Conservation (phyloP, 176 grass and related monocot genomes). For the Hsuehochloa calcarea region DNA sequence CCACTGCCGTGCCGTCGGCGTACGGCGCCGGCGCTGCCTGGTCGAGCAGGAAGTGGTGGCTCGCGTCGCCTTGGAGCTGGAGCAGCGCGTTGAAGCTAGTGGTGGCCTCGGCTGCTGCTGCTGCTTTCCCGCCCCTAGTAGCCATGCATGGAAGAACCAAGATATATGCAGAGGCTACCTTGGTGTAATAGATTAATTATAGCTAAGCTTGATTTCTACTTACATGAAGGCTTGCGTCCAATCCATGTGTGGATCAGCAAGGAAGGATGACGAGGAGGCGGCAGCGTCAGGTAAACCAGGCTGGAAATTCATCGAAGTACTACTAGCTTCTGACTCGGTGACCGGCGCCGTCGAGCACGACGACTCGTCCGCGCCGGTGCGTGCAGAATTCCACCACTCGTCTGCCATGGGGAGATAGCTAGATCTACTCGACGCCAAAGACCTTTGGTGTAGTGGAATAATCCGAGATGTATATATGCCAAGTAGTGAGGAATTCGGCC, state of each 20-base stretch:
- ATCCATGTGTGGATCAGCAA: slow-evolving; percentile 24
- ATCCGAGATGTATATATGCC: neutral
- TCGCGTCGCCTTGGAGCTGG: slow-evolving; percentile 30
- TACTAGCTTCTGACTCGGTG: neutral
- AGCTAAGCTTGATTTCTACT: neutral
- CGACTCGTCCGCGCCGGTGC: slow-evolving; percentile 10
- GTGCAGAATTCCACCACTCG: slow-evolving; percentile 34
- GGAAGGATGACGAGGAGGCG: neutral
- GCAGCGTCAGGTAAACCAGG: neutral
- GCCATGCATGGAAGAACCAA: neutral
- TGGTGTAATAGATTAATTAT: neutral
- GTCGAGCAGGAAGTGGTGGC: slow-evolving; percentile 32
- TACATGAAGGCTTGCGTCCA: slow-evolving; percentile 45
- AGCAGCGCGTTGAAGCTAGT: slow-evolving; percentile 36
- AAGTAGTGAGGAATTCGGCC: neutral
- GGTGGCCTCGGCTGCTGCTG: neutral
- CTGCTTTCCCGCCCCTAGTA: slow-evolving; percentile 7
- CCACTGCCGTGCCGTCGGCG: neutral
- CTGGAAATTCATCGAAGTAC: neutral
- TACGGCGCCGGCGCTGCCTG: neutral
- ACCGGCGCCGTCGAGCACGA: slow-evolving; percentile 8
- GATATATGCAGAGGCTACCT: neutral
- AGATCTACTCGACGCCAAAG: neutral
- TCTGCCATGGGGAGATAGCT: slow-evolving; percentile 27
- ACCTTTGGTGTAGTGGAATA: neutral